phyloP scores from a whole-genome alignment of 768 basidiomycete species.

The Pisolithus albus region DNA sequence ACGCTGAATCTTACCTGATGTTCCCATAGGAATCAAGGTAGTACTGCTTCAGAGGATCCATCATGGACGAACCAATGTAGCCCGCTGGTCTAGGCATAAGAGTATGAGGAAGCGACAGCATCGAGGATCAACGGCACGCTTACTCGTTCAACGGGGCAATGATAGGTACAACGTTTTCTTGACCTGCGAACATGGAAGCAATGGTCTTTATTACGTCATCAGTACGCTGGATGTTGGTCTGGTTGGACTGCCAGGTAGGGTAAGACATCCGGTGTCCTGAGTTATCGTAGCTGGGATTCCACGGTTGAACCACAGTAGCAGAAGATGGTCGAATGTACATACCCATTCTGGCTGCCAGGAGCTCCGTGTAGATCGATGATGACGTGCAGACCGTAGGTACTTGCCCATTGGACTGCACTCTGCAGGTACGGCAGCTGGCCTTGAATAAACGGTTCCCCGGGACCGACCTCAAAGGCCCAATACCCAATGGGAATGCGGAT shows the following conservation, averaged over 20 bases:
- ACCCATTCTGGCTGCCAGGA: slow-evolving; percentile 84
- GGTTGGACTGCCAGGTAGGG: slow-evolving; percentile 65
- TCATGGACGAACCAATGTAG: slow-evolving; percentile 44
- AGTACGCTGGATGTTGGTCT: slow-evolving; percentile 61
- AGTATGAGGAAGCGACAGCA: slow-evolving; percentile 1
- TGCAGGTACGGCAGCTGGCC: slow-evolving; percentile 68
- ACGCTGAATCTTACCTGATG: slow-evolving; percentile 43
- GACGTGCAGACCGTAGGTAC: slow-evolving; percentile 63
- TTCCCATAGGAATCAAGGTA: slow-evolving; percentile 71
- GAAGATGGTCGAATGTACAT: slow-evolving; percentile 10
- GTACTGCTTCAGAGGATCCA: slow-evolving; percentile 50
- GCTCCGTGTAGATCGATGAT: slow-evolving; percentile 77
- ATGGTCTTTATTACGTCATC: slow-evolving; percentile 57
- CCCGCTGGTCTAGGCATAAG: slow-evolving; percentile 60
- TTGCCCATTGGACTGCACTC: slow-evolving; percentile 67
- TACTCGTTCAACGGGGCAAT: slow-evolving; percentile 82
- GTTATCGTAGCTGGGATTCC: slow-evolving; percentile 60
- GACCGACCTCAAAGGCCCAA: slow-evolving; percentile 79
- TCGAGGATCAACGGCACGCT: slow-evolving; percentile 3
- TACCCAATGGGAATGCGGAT: slow-evolving; percentile 84
- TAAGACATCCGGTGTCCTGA: slow-evolving; percentile 58
- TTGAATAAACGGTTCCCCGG: slow-evolving; percentile 72
- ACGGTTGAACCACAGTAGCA: slow-evolving; percentile 2
- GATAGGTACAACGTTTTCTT: slow-evolving; percentile 48
- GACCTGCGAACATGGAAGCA: slow-evolving; percentile 50